Evolutionary conservation across 106 monocot species (phyloP).

Genomic region (Dendrobium nobile): DNA sequence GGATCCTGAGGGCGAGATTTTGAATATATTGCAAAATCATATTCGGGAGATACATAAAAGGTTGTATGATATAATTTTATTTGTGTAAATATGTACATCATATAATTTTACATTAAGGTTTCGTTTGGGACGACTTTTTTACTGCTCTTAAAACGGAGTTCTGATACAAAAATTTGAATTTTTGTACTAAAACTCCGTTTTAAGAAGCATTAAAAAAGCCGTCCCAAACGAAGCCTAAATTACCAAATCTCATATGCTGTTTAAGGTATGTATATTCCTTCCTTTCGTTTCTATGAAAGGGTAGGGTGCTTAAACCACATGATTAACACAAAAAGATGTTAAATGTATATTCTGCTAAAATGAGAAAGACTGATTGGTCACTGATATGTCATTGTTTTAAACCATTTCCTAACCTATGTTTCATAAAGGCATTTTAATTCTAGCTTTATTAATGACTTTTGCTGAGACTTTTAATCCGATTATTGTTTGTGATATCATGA

Average conservation of each 20-base stretch:
- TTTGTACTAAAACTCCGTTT: too few species aligned
- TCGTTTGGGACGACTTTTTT: too few species aligned
- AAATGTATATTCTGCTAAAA: not conserved
- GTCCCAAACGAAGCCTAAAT: too few species aligned
- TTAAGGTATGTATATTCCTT: not conserved
- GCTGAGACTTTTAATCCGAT: not conserved
- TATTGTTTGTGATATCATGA: not conserved
- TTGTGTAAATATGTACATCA: constrained; percentile 28
- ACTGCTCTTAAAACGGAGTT: too few species aligned
- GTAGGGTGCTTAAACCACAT: not conserved
- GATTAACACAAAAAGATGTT: not conserved
- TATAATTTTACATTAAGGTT: constrained; percentile 1
- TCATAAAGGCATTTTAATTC: not conserved
- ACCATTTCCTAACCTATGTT: not conserved
- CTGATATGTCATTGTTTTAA: not conserved
- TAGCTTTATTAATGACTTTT: not conserved
- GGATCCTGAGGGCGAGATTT: constrained; percentile 11
- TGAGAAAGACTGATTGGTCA: not conserved
- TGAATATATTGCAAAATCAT: constrained; percentile 8
- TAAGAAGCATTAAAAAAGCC: too few species aligned
- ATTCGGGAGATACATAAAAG: constrained; percentile 6
- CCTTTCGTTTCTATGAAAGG: not conserved
- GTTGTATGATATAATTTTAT: constrained; percentile 3
- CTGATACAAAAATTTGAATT: too few species aligned
- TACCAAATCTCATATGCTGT: not conserved